A percentile compares a stretch with the other conserved stretches of the same genome.
These are phyloP conservation scores for Cyberlindnera saturnus DNA, from an alignment of 805 yeast species.

Conservation along the genomic window DNA sequence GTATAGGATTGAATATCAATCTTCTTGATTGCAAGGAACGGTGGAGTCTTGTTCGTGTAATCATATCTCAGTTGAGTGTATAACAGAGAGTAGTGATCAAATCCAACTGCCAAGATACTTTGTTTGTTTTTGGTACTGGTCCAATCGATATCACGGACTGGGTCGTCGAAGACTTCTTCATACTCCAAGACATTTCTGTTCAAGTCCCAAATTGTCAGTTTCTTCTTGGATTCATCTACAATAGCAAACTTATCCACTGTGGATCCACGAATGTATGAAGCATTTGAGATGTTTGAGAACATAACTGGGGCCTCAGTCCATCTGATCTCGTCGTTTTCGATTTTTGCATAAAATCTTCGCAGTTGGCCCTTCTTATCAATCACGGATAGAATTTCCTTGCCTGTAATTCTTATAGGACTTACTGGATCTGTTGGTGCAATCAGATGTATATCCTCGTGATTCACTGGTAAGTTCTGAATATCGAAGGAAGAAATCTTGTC, in stretches of 20 bases:
- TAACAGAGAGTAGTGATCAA: conserved; percentile 51
- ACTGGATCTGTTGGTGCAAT: conserved; percentile 66
- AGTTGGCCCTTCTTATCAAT: conserved; percentile 49
- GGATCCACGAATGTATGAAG: conserved; percentile 62
- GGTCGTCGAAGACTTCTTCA: conserved; percentile 33
- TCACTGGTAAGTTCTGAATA: conserved; percentile 34
- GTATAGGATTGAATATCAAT: conserved; percentile 69
- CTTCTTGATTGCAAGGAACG: conserved; percentile 69
- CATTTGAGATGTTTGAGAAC: conserved; percentile 48
- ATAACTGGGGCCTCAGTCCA: conserved; percentile 52
- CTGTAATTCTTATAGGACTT: conserved; percentile 28
- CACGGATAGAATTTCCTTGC: conserved; percentile 45
- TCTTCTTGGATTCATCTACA: conserved; percentile 45
- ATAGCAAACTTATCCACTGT: conserved; percentile 72
- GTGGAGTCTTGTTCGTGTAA: conserved; percentile 73
- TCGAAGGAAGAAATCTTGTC: conserved; percentile 25
- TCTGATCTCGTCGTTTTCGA: conserved; percentile 25
- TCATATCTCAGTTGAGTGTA: conserved; percentile 85
- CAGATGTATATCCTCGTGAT: conserved; percentile 31
- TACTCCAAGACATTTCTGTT: conserved; percentile 62
- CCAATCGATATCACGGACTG: conserved; percentile 80
- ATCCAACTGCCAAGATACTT: conserved; percentile 78
- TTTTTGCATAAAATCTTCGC: conserved; percentile 39
- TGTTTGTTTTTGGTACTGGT: conserved; percentile 60
- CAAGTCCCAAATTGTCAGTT: conserved; percentile 76